Percentiles rank a stretch among this genome's conserved stretches.
Conservation (phyloP, 1,139 yeast species). For the Taphrina flavorubra region DNA sequence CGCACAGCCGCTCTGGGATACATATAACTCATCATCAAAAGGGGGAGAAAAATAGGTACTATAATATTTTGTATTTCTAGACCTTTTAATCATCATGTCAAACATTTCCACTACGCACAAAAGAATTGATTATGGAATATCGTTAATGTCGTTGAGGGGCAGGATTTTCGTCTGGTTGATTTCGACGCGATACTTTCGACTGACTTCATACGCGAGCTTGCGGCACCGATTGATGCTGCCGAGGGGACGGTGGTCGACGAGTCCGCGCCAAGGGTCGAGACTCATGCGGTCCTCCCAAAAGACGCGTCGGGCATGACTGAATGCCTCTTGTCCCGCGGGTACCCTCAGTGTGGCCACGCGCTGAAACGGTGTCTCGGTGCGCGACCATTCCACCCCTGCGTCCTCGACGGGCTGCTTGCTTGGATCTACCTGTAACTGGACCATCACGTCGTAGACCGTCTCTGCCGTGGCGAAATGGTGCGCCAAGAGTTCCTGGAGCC, state of each 20-base stretch:
- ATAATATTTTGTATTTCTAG: too few species aligned
- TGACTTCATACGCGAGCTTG: constrained; percentile 9
- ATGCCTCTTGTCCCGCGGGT: constrained; percentile 12
- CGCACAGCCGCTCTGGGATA: constrained; percentile 1
- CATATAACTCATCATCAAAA: background rate
- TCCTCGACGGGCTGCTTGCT: constrained; percentile 12
- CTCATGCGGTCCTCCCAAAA: constrained; percentile 27
- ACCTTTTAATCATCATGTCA: too few species aligned
- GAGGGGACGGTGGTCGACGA: constrained; percentile 21
- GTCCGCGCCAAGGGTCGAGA: constrained; percentile 15
- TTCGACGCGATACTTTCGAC: background rate
- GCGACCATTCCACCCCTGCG: constrained; percentile 20
- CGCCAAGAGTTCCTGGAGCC: background rate
- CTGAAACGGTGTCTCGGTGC: constrained; percentile 19
- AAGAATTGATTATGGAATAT: background rate
- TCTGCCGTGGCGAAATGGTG: background rate
- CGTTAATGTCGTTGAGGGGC: constrained; percentile 14
- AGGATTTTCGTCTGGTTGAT: constrained; percentile 3
- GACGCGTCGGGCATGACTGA: constrained; percentile 16
- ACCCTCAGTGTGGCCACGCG: constrained; percentile 2
- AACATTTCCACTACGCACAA: too few species aligned
- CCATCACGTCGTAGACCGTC: constrained; percentile 17
- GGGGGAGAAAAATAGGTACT: too few species aligned
- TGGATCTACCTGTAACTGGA: constrained; percentile 5
- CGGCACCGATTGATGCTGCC: constrained; percentile 27